Conservation (phyloP, 2,329 filamentous ascomycete species). For the Calonectria leucothoes region DNA sequence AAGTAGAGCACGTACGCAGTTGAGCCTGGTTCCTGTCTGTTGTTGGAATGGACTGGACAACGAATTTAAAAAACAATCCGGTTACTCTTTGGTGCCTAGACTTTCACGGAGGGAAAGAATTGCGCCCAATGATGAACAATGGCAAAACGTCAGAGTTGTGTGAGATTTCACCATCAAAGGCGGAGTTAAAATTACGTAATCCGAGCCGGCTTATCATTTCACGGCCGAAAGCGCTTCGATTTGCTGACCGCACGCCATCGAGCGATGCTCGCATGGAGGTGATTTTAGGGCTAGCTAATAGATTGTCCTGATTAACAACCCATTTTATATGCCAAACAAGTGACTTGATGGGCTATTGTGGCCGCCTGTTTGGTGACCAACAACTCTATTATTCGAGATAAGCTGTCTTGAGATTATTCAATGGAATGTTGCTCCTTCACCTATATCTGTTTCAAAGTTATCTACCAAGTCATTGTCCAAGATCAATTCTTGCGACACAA, state of each 20-base stretch:
- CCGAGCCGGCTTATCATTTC: neutral
- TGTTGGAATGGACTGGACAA: neutral
- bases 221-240: neutral
- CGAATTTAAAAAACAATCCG: neutral
- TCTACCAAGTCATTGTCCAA: neutral
- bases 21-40: neutral
- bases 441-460: neutral
- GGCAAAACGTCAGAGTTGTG: neutral
- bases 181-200: neutral
- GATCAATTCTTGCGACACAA: neutral
- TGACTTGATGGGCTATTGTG: neutral
- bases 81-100: neutral
- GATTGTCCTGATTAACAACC: neutral
- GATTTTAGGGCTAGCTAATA: neutral
- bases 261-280: neutral
- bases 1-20: too few species aligned
- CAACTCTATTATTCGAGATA: neutral
- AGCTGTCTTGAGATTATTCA: neutral
- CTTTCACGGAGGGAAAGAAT: neutral
- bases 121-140: neutral
- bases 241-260: neutral
- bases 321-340: neutral
- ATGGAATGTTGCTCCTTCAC: neutral
- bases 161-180: neutral
- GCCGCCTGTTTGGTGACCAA: neutral